Evolutionary conservation across 768 basidiomycete genomes (phyloP), one percentile per base, ranked within the genome.

Genomic region (Russula virescens): DNA sequence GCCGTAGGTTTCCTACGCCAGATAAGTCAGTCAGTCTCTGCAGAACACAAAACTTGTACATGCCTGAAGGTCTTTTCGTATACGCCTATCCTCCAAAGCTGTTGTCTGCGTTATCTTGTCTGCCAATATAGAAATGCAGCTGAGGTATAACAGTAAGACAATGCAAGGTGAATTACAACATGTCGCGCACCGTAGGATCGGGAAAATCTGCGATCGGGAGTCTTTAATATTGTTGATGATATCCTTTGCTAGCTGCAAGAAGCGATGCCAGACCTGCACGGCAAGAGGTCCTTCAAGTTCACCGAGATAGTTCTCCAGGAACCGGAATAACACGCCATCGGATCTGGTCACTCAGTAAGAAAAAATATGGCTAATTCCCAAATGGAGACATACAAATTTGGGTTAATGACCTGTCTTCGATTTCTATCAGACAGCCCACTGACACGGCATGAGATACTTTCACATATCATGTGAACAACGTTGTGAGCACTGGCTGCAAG

Each of bases 251-350:
- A 98, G 77, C 53, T 86, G 83, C 65, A 91, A 76, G 69, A 87
- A 87, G 21, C 91, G 82, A 47, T 76, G 73, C 96, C 96, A 98
- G 21, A 98, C 89, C 75, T 98, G 97, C 13, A 94, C 79, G 3
- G 92, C 95, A 40, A 97, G 76, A 0, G 97, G 92, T 0, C 93
- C 92, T 73, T 98, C 97, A 46, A 98, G 73, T 11, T 87, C 83
- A 19, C 75, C 76, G 31, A 98, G 72, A 70, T 98, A 98, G 58
- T 85, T 84, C 70, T 98, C 94, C 50, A 98, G 77, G 72, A 98
- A 98, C 34, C 80, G 83, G 78, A 92, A 94, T n/a, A 94, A 69
- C 18, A 80, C 79, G 4, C 75, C 73, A 63, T 94, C 91, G 42
- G 83, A 81, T 62, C 93, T 95, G 61, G 59, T 58, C 21, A 18